These are phyloP conservation scores for Cardamine resedifolia DNA, from an alignment of 345 rosid species.

Conservation along the genomic window DNA sequence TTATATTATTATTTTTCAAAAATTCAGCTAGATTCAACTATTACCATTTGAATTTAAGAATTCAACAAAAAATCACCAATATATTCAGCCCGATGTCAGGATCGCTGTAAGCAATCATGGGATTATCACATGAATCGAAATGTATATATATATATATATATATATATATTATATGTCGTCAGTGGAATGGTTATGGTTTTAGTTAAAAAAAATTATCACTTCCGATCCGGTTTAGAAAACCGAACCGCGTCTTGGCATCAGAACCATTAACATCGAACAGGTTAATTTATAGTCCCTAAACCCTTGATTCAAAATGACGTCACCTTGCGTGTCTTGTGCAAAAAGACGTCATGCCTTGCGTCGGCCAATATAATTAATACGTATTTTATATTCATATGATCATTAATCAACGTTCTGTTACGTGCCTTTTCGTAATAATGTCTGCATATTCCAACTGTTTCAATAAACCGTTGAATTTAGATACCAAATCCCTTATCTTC, in stretches of 20 bases:
- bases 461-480: not conserved
- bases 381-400: not conserved
- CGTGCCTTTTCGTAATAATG: not conserved
- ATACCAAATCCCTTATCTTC: not conserved
- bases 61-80: too few relatives aligned
- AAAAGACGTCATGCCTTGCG: conserved; percentile 34
- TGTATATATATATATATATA: too few relatives aligned
- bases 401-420: not conserved
- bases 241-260: conserved; percentile 34
- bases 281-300: conserved; percentile 9
- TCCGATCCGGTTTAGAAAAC: conserved; percentile 29
- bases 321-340: not conserved
- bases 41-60: too few relatives aligned
- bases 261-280: conserved; percentile 11
- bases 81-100: too few relatives aligned
- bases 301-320: conserved; percentile 5
- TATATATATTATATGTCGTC: not conserved
- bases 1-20: too few relatives aligned
- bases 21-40: too few relatives aligned
- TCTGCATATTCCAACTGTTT: not conserved
- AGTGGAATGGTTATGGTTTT: not conserved
- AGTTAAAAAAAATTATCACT: not conserved
- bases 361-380: not conserved
- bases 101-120: not conserved
- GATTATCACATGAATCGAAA: not conserved